These are phyloP conservation scores for Penicilliopsis zonata DNA, from an alignment of 495 filamentous ascomycete genomes.

Conservation along the genomic window DNA sequence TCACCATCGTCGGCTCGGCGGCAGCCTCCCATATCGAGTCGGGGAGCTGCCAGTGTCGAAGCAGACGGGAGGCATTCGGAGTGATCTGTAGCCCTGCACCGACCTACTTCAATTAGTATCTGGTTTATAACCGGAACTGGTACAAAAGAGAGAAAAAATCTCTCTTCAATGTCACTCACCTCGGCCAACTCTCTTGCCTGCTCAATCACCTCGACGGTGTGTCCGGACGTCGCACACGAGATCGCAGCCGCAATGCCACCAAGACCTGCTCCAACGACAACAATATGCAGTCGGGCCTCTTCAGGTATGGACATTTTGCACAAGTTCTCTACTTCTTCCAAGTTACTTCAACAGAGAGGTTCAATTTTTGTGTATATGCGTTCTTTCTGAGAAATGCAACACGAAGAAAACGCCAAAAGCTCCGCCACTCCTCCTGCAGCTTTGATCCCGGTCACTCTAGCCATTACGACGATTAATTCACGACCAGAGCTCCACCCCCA, in stretches of 20 bases:
- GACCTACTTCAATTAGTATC: slow-evolving; percentile 3
- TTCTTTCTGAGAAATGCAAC: too few species aligned
- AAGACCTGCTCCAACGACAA: slow-evolving; percentile 35
- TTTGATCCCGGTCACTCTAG: too few species aligned
- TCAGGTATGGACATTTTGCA: slow-evolving; percentile 5
- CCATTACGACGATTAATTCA: too few species aligned
- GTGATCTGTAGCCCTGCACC: slow-evolving; percentile 45
- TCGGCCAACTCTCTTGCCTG: slow-evolving; percentile 48
- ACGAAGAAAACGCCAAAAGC: too few species aligned
- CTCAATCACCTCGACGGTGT: slow-evolving; percentile 51
- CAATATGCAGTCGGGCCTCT: slow-evolving; percentile 15
- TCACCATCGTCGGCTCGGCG: slow-evolving; percentile 38
- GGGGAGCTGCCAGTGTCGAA: slow-evolving; percentile 41
- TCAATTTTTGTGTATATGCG: too few species aligned
- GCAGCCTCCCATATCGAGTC: slow-evolving; percentile 31
- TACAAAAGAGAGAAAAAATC: background rate
- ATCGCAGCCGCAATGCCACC: slow-evolving; percentile 56
- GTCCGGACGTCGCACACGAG: slow-evolving; percentile 43
- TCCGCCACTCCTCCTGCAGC: too few species aligned
- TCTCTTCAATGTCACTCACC: slow-evolving; percentile 7
- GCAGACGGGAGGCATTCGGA: slow-evolving; percentile 42
- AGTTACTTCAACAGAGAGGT: too few species aligned
- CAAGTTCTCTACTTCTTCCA: background rate
- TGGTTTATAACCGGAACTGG: background rate
- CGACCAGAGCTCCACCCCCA: too few species aligned